Conservation (phyloP, 2,329 filamentous ascomycete species). For the Colletotrichum simmondsii region DNA sequence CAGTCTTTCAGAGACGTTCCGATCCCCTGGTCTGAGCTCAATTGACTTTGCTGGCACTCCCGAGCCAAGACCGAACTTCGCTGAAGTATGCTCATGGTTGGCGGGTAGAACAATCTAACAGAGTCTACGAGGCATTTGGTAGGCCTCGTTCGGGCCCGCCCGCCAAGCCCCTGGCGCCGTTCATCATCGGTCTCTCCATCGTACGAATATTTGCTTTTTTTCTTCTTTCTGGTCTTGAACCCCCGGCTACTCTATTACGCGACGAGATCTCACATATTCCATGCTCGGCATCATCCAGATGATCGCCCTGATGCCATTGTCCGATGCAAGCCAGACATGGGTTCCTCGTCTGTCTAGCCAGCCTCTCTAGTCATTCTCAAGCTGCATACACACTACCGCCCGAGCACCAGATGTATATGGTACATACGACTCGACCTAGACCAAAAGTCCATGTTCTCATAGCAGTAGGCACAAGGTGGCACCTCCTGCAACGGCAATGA, state of each 20-base stretch:
- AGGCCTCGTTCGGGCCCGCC: not conserved
- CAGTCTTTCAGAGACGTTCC: not conserved
- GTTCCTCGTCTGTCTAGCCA: not conserved
- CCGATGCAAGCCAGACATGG: constrained; percentile 25
- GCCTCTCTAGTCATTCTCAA: not conserved
- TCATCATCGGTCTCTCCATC: not conserved
- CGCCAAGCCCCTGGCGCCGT: not conserved
- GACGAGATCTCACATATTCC: constrained; percentile 6
- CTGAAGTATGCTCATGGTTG: not conserved
- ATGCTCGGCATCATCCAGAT: not conserved
- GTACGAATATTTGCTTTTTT: not conserved
- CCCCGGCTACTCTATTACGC: not conserved
- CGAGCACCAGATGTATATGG: not conserved
- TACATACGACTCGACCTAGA: not conserved
- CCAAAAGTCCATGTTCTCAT: not conserved
- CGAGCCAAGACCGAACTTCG: not conserved
- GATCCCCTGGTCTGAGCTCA: not conserved
- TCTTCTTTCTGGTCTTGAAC: not conserved
- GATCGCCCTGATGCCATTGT: constrained; percentile 25
- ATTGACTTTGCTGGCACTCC: not conserved
- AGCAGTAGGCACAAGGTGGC: not conserved
- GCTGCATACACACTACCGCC: constrained; percentile 13
- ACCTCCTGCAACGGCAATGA: not conserved
- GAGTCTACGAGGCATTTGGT: not conserved
- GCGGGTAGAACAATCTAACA: not conserved